These are phyloP conservation scores for Xerocomus brunneocitrinus DNA, from an alignment of 768 basidiomycete species.

Conservation along the genomic window DNA sequence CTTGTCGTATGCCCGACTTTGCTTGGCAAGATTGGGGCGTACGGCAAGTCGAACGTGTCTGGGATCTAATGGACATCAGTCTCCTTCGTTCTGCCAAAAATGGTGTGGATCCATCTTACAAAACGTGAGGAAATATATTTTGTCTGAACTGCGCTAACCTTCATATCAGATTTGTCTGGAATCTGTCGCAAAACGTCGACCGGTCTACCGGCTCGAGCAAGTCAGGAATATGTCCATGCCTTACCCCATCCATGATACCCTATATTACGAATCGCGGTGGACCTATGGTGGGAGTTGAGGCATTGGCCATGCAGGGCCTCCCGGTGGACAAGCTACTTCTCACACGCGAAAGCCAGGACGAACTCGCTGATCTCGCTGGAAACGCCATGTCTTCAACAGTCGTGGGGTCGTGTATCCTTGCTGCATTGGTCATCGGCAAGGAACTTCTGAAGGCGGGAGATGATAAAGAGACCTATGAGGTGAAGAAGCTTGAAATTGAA, in stretches of 20 bases:
- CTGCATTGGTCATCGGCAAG: slow-evolving; percentile 67
- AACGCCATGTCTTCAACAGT: slow-evolving; percentile 99
- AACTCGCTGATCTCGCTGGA: slow-evolving; percentile 89
- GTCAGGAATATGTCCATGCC: slow-evolving; percentile 84
- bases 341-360: slow-evolving; percentile 90
- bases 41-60: slow-evolving; percentile 91
- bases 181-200: slow-evolving; percentile 95
- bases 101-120: slow-evolving; percentile 82
- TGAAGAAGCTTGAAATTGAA: slow-evolving; percentile 42
- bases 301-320: slow-evolving; percentile 89
- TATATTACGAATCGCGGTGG: slow-evolving; percentile 95
- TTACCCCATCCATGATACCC: slow-evolving; percentile 95
- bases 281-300: slow-evolving; percentile 91
- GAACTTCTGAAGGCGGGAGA: slow-evolving; percentile 64
- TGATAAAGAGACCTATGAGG: slow-evolving; percentile 65
- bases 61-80: slow-evolving; percentile 93
- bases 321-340: slow-evolving; percentile 88
- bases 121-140: slow-evolving; percentile 56
- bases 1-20: slow-evolving; percentile 81
- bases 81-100: slow-evolving; percentile 74
- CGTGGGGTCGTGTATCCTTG: slow-evolving; percentile 84
- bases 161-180: slow-evolving; percentile 76
- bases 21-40: slow-evolving; percentile 93
- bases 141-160: not conserved
- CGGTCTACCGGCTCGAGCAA: slow-evolving; percentile 78